phyloP scores from a whole-genome alignment of 345 rosid genomes.

The Jatropha curcas region DNA sequence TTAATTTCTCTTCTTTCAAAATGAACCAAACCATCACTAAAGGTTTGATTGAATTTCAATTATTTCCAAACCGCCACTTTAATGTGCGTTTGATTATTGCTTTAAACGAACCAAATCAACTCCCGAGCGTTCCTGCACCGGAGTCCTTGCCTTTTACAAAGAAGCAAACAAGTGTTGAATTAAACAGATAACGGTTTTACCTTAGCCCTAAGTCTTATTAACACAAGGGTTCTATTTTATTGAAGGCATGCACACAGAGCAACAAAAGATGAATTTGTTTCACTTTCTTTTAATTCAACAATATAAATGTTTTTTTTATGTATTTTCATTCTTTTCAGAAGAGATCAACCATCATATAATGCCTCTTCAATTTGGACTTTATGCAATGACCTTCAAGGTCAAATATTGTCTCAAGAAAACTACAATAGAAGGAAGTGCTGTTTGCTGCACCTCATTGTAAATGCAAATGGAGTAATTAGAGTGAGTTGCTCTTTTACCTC shows the following conservation, averaged over 20 bases:
- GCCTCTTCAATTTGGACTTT: constrained; percentile 8
- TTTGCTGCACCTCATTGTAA: constrained; percentile 23
- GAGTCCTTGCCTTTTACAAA: too few species aligned
- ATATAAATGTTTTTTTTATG: constrained; percentile 10
- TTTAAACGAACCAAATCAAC: too few species aligned
- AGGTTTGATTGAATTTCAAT: too few species aligned
- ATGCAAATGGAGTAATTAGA: constrained; percentile 29
- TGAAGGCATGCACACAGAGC: not conserved
- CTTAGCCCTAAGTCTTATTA: too few species aligned
- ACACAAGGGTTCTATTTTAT: too few species aligned
- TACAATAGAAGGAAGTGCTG: constrained; percentile 9
- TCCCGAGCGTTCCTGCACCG: too few species aligned
- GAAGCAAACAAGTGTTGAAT: too few species aligned
- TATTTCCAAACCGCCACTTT: too few species aligned
- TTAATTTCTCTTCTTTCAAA: too few species aligned
- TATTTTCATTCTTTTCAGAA: constrained; percentile 29
- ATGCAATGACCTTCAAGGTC: constrained; percentile 18
- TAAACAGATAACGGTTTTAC: too few species aligned
- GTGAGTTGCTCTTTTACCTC: constrained; percentile 51
- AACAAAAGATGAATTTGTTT: constrained; percentile 13
- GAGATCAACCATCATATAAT: constrained; percentile 24
- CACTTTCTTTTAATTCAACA: constrained; percentile 25
- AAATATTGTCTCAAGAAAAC: constrained; percentile 17
- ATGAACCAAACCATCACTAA: too few species aligned
- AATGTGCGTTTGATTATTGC: too few species aligned